Percentiles rank a stretch among this genome's conserved stretches.
These are phyloP conservation scores for Lentinula raphanica DNA, from an alignment of 768 basidiomycete genomes.

Conservation along the genomic window DNA sequence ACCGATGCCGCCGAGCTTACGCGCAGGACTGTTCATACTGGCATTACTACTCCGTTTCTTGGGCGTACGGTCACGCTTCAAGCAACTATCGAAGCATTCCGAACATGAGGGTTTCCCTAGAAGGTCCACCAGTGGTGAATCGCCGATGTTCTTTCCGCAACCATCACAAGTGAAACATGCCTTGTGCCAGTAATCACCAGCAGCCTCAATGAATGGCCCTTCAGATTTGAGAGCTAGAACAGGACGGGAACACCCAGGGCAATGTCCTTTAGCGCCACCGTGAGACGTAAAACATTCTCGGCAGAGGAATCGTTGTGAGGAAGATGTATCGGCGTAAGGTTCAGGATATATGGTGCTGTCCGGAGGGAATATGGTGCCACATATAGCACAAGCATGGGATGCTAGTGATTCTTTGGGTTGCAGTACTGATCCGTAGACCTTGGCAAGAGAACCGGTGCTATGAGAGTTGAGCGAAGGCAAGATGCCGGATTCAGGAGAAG, in stretches of 20 bases:
- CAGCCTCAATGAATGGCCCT: slow-evolving; percentile 71
- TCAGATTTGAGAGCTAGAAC: slow-evolving; percentile 74
- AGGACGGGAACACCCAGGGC: slow-evolving; percentile 60
- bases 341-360: slow-evolving; percentile 87
- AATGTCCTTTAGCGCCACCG: slow-evolving; percentile 75
- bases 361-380: slow-evolving; percentile 61
- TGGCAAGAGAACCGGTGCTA: slow-evolving; percentile 49
- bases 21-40: slow-evolving; percentile 22
- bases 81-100: slow-evolving; percentile 76
- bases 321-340: slow-evolving; percentile 30
- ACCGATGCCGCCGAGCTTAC: slow-evolving; percentile 42
- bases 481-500: slow-evolving; percentile 55
- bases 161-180: slow-evolving; percentile 72
- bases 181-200: slow-evolving; percentile 75
- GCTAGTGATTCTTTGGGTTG: slow-evolving; percentile 73
- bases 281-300: slow-evolving; percentile 63
- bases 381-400: slow-evolving; percentile 64
- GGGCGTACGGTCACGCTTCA: slow-evolving; percentile 50
- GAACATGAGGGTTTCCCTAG: slow-evolving; percentile 73
- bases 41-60: slow-evolving; percentile 28
- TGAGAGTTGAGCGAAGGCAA: slow-evolving; percentile 48
- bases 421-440: slow-evolving; percentile 80
- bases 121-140: slow-evolving; percentile 77
- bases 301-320: slow-evolving; percentile 61
- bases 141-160: slow-evolving; percentile 69